Conservation (phyloP, 805 yeast species). For the Vanderwaltozyma tropicalis region DNA sequence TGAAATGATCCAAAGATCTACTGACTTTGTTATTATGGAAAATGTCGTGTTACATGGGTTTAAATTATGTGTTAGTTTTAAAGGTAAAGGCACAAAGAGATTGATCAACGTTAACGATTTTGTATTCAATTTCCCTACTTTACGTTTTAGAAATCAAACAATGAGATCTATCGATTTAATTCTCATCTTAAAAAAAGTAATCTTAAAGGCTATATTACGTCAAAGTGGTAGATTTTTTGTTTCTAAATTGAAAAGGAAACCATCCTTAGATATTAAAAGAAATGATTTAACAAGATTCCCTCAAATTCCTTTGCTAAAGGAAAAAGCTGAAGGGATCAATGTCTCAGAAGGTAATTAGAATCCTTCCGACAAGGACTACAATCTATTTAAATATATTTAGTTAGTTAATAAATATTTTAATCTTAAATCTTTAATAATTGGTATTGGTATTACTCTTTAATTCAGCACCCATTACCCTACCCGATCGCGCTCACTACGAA, state of each 20-base stretch:
- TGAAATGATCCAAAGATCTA: slow-evolving; percentile 67
- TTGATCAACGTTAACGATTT: slow-evolving; percentile 72
- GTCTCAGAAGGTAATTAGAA: not conserved
- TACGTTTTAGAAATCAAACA: slow-evolving; percentile 48
- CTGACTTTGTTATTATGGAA: slow-evolving; percentile 59
- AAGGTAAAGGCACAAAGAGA: slow-evolving; percentile 59
- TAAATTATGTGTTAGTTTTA: slow-evolving; percentile 58
- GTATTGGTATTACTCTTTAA: too few species aligned
- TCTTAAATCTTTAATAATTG: too few species aligned
- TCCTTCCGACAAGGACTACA: too few species aligned
- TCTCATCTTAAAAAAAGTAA: slow-evolving; percentile 47
- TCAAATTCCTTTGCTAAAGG: not conserved
- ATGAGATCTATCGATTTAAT: slow-evolving; percentile 68
- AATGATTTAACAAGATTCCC: not conserved
- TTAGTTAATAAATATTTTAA: too few species aligned
- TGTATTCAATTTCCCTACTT: slow-evolving; percentile 50
- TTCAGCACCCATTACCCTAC: too few species aligned
- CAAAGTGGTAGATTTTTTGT: slow-evolving; percentile 71
- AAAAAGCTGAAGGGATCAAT: not conserved
- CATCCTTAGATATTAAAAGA: slow-evolving; percentile 1
- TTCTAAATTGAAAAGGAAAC: slow-evolving; percentile 46
- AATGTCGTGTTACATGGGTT: slow-evolving; percentile 43
- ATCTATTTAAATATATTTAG: too few species aligned
- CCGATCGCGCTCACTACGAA: too few species aligned
- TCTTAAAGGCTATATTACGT: slow-evolving; percentile 45